phyloP scores from a whole-genome alignment of 2,329 filamentous ascomycete species.

The Arthrocladium fulminans region DNA sequence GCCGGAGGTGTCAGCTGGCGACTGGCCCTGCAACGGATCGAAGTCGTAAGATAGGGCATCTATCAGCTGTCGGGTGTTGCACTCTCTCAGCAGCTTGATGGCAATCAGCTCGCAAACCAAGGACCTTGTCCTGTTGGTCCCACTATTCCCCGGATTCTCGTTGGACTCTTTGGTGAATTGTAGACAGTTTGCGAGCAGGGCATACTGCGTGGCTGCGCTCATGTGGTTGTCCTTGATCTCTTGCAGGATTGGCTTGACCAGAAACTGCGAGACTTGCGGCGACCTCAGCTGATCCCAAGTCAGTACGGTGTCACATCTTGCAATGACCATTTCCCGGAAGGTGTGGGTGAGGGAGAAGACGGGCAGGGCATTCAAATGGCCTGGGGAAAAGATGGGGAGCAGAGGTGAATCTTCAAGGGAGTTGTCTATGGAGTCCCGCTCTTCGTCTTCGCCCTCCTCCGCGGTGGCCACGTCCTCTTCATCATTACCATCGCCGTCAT shows the following conservation, averaged over 20 bases:
- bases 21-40: conserved; percentile 76
- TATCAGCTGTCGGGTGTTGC: conserved; percentile 78
- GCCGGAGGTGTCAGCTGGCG: conserved; percentile 36
- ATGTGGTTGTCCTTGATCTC: conserved; percentile 77
- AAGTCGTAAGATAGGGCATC: conserved; percentile 94
- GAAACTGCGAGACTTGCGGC: conserved; percentile 91
- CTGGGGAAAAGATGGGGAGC: conserved; percentile 71
- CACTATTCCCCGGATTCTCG: conserved; percentile 71
- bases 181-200: conserved; percentile 83
- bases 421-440: conserved; percentile 33
- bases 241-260: conserved; percentile 90
- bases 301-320: conserved; percentile 81
- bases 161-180: conserved; percentile 87
- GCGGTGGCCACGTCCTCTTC: conserved; percentile 1
- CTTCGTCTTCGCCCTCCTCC: conserved; percentile 28
- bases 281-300: conserved; percentile 92
- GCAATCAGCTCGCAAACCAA: conserved; percentile 85
- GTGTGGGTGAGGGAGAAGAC: conserved; percentile 86
- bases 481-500: conserved; percentile 11
- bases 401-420: conserved; percentile 43
- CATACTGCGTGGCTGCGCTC: conserved; percentile 77
- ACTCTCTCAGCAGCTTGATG: conserved; percentile 83
- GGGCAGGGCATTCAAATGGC: conserved; percentile 72
- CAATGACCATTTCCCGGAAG: conserved; percentile 73
- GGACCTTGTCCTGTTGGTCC: conserved; percentile 72